Base-by-base conservation (phyloP, 129 eudicot species). In the Gnaphalium uliginosum region DNA sequence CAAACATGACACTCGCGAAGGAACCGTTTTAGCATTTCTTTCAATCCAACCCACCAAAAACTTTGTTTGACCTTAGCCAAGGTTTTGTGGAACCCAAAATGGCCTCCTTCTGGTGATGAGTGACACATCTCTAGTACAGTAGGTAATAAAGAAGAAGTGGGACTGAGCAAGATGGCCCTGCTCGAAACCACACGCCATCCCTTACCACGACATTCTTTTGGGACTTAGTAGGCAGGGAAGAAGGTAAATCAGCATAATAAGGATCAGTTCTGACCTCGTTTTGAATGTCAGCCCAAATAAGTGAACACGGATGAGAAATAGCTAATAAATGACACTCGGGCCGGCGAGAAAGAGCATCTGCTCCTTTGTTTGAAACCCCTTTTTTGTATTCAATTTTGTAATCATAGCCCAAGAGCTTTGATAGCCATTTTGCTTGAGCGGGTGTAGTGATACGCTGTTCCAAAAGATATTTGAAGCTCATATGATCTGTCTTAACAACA, bases 81-180 rank as follows among this genome's bases (percentile, higher is more conserved):
- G 27, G 72, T 68, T 39, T 68, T 68, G 48, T 68, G 72, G 56
- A 68, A 68, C 7, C 72, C 72, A 68, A 68, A 68, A 41, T 21
- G 72, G 6, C 30, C 53, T 13, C 53, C 53, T 46, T 46, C 17
- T 0, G 53, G 53, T 0, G 53, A 46, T 7, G 72, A 39, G 56
- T 68, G 72, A 35, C 72, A 37, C 56, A 37, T 39, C 0, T 37
- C 57, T 0, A 68, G 21, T 2, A 68, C 54, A 21, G 56, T 68
- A 68, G 56, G 56, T 37, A 68, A 22, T 8, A 68, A 24, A 10
- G 72, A 24, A 37, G 72, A 68, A n/a, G 54, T 68, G 29, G 72
- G 57, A 2, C 72, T 68, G 0, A 68, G 29, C 57, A 68, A 35
- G 6, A 68, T 68, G 9, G 56, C 57, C 18, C 72, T 0, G 22